phyloP scores from a whole-genome alignment of 371 early-diverging fungal species.

The Mucor racemosus region DNA sequence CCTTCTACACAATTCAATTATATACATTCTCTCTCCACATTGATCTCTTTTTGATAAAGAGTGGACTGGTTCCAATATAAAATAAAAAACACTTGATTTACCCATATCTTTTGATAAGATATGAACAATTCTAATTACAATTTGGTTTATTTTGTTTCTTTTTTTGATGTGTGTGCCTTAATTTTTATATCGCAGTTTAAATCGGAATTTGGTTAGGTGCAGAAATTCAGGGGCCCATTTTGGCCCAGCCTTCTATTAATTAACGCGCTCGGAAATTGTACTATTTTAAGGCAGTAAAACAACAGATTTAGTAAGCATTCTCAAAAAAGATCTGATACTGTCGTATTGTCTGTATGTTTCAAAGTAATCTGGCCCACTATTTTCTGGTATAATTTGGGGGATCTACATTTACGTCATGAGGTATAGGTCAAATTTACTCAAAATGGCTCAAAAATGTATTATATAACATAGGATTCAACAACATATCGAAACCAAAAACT shows the following conservation, averaged over 20 bases:
- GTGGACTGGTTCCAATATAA: not conserved
- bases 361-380: not conserved
- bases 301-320: too few relatives aligned
- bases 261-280: too few relatives aligned
- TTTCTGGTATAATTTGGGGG: not conserved
- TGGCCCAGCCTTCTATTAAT: too few relatives aligned
- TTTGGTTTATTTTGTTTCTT: not conserved
- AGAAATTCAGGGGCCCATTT: too few relatives aligned
- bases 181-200: not conserved
- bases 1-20: not conserved
- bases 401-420: not conserved
- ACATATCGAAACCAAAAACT: not conserved
- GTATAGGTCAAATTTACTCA: not conserved
- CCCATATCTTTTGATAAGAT: not conserved
- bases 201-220: too few relatives aligned
- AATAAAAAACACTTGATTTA: not conserved
- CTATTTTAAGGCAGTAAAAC: too few relatives aligned
- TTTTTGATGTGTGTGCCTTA: not conserved
- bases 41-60: conserved; percentile 15
- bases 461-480: not conserved
- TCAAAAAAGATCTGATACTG: too few relatives aligned
- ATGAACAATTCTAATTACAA: not conserved
- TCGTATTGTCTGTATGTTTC: not conserved
- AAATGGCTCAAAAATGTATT: not conserved
- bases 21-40: not conserved